Evolutionary conservation across 768 basidiomycete species (phyloP).

Genomic region (Tylopilus sp.): DNA sequence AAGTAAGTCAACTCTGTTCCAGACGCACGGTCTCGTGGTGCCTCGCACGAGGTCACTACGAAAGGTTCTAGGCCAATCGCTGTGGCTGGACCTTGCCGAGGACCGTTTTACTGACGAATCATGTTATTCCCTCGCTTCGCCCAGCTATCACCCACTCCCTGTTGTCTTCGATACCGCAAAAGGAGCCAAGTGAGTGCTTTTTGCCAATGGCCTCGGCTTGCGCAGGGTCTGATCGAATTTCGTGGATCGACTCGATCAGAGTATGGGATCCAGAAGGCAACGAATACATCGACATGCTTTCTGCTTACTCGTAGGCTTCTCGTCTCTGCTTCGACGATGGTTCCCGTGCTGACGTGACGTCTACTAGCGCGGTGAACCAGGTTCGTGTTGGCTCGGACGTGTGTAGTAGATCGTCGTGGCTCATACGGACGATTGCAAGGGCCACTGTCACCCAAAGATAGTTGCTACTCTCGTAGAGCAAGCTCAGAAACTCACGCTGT

Average conservation of each 20-base stretch:
- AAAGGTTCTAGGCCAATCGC: constrained; percentile 13
- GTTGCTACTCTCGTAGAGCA: constrained; percentile 79
- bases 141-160: constrained; percentile 93
- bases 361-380: constrained; percentile 79
- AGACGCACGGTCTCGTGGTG: constrained; percentile 3
- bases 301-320: constrained; percentile 84
- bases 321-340: not conserved
- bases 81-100: constrained; percentile 6
- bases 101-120: constrained; percentile 31
- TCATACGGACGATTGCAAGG: constrained; percentile 38
- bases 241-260: constrained; percentile 28
- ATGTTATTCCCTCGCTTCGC: constrained; percentile 40
- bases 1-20: constrained; percentile 57
- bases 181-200: constrained; percentile 80
- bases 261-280: constrained; percentile 96
- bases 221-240: not conserved
- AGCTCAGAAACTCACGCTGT: constrained; percentile 86
- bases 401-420: constrained; percentile 5
- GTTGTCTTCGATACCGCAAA: constrained; percentile 89
- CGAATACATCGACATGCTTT: constrained; percentile 97
- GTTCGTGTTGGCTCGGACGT: constrained; percentile 36
- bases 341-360: constrained; percentile 3
- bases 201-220: constrained; percentile 22
- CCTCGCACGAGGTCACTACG: constrained; percentile 19
- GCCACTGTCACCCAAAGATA: constrained; percentile 91